Evolutionary conservation across 2,329 filamentous ascomycete genomes (phyloP), one percentile per base, ranked within the genome.

Genomic region (Orbilia oligospora): DNA sequence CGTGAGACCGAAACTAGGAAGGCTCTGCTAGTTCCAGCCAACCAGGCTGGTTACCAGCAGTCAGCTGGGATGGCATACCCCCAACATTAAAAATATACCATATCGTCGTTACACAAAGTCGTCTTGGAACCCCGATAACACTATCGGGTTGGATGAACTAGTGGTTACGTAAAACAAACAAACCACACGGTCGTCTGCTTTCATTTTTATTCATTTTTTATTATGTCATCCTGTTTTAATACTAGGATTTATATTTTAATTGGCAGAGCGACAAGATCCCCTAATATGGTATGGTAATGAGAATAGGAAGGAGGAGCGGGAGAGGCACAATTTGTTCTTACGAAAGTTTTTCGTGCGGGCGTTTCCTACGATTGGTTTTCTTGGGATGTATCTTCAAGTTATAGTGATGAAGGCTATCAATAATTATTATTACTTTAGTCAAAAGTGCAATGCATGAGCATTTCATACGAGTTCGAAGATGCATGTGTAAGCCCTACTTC

Each of bases 1-100:
- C 49, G 73, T 9, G 73, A 77, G 36, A 67, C 63, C 6, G 73
- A 77, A 53, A 64, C 61, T 6, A 66, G 73, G 49, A 77, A 71
- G 30, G 63, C 73, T n/a, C 61, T 71, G 14, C 61, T 77, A 46
- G 73, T 77, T 8, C 73, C 73, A 5, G 49, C 73, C 18, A 55
- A 71, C 61, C 51, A 71, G 63, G 14, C 61, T 36, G 73, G 73
- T 16, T 77, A 77, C 36, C 67, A 77, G 44, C 67, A 67, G n/a
- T 41, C 70, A 9, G 36, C 27, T 24, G 73, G 58, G 5, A 77
- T 77, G 73, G 22, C 18, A 24, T 77, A 77, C 16, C 18, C 67
- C 61, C 5, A 16, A 30, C 30, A 71, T n/a, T 66, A 66, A 75
- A 63, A 22, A 61, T 41, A 36, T 22, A 48, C 44, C n/a, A 22